Base-by-base conservation (phyloP, 352 stramenopile species). In the Phytophthora sp. region DNA sequence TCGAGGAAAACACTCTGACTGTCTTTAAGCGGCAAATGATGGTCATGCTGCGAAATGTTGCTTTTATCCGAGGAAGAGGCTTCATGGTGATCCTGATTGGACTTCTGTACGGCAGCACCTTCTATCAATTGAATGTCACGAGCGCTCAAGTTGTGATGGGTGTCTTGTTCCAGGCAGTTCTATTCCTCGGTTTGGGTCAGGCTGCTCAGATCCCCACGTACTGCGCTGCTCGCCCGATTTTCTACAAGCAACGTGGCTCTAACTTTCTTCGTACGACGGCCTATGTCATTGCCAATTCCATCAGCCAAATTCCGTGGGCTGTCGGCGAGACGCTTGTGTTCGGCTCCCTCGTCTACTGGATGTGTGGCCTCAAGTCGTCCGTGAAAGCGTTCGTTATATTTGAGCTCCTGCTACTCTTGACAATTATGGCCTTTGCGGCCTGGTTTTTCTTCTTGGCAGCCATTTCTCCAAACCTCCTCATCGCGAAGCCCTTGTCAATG, bases 211-310 rank as follows among this genome's bases (percentile, higher is more conserved):
- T 98, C 7, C 76, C 88, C 7, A 80, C 79, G 33, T 90, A 96
- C 46, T 84, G 97, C 63, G 75, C 81, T 16, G 72, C 72, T 30
- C 82, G 82, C 21, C 55, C 53, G 0, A 69, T 93, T 13, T 97
- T 95, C 66, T 95, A 97, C 78, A 97, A 96, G 61, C 91, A 97
- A 26, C 77, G 78, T 1, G 79, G 89, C 15, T 74, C 82, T 18
- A 96, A 97, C 61, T 97, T 97, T 59, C 95, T 90, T 58, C 81
- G 87, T 12, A 80, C 90, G 1, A 82, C 77, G 1, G 74, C 84
- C 9, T 97, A 96, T 65, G 78, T 96, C 9, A 35, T 97, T 27
- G 84, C 79, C 5, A 76, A 64, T 1, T 83, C 67, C 4, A 35
- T 83, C 7, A 76, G 76, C 13, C 72, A 83, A 36, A 51, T 90